Evolutionary conservation across 495 filamentous ascomycete genomes (phyloP).

Genomic region (Lasiosphaeria hispida): DNA sequence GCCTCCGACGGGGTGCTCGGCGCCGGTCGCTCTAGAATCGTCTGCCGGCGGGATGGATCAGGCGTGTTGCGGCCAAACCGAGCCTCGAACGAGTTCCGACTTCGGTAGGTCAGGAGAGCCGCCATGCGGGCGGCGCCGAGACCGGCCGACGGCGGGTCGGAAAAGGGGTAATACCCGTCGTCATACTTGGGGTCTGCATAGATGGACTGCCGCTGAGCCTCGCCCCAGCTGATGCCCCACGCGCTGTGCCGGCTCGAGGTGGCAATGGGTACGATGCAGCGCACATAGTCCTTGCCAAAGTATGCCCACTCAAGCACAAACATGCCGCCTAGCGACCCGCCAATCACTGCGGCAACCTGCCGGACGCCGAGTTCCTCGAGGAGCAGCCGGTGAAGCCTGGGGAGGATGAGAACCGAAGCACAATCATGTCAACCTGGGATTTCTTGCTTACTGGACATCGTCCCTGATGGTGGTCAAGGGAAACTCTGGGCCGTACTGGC

Average conservation of each 20-base stretch:
- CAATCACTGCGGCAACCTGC: conserved; percentile 84
- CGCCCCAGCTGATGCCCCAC: conserved; percentile 99
- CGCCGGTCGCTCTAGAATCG: conserved; percentile 64
- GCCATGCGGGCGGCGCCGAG: conserved; percentile 96
- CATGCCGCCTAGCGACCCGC: conserved; percentile 99
- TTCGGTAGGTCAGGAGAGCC: conserved; percentile 90
- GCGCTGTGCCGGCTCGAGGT: conserved; percentile 93
- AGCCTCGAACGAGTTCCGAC: conserved; percentile 93
- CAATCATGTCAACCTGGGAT: background rate
- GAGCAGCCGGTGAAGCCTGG: conserved; percentile 83
- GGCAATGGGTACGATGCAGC: conserved; percentile 86
- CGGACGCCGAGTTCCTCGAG: conserved; percentile 85
- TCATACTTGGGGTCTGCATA: conserved; percentile 98
- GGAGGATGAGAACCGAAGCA: conserved; percentile 15
- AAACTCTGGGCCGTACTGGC: conserved; percentile 90
- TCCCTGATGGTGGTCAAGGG: conserved; percentile 92
- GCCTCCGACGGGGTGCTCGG: conserved; percentile 70
- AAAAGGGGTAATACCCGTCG: conserved; percentile 87
- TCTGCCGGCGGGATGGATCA: conserved; percentile 74
- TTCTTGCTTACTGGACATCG: conserved; percentile 75
- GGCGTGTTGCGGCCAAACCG: conserved; percentile 92
- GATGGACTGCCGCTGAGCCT: conserved; percentile 96
- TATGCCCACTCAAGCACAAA: conserved; percentile 95
- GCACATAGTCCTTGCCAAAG: conserved; percentile 91
- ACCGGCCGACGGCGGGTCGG: conserved; percentile 78